A percentile compares a stretch with the other conserved stretches of the same genome.
These are phyloP conservation scores for Clonostachys rosea DNA, from an alignment of 2,329 filamentous ascomycete species.

Conservation along the genomic window DNA sequence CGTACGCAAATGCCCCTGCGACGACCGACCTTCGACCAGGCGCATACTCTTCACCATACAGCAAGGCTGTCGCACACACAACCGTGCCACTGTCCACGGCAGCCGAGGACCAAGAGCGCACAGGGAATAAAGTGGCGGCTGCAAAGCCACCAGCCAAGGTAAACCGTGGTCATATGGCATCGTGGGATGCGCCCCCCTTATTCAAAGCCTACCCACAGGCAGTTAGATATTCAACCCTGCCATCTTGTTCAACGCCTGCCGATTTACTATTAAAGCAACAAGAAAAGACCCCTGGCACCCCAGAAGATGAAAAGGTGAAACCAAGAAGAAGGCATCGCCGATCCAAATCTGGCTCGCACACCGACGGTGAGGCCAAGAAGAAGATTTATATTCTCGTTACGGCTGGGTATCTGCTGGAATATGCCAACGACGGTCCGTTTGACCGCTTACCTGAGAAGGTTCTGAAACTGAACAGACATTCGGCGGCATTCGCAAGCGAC, in stretches of 20 bases:
- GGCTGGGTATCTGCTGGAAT: slow-evolving; percentile 71
- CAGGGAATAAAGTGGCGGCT: not conserved
- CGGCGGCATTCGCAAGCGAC: slow-evolving; percentile 76
- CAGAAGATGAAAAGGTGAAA: slow-evolving; percentile 21
- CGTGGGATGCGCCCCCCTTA: slow-evolving; percentile 69
- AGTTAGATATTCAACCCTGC: slow-evolving; percentile 67
- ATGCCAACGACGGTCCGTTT: slow-evolving; percentile 63
- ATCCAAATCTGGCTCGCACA: slow-evolving; percentile 29
- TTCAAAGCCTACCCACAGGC: slow-evolving; percentile 87
- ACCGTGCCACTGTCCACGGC: slow-evolving; percentile 12
- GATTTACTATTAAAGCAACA: slow-evolving; percentile 65
- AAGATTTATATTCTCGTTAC: slow-evolving; percentile 71
- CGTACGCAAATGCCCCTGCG: not conserved
- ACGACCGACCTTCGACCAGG: not conserved
- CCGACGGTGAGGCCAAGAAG: slow-evolving; percentile 59
- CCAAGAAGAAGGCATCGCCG: slow-evolving; percentile 42
- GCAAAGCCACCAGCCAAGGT: not conserved
- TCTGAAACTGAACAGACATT: slow-evolving; percentile 66
- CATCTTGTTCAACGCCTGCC: slow-evolving; percentile 61
- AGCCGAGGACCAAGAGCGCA: slow-evolving; percentile 1
- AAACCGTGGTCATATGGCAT: slow-evolving; percentile 19
- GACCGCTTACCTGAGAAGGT: slow-evolving; percentile 72
- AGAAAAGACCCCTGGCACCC: slow-evolving; percentile 31
- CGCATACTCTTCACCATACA: not conserved
- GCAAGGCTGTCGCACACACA: slow-evolving; percentile 7